Base-by-base conservation (phyloP, 2,329 filamentous ascomycete species). In the Botryosphaeria dothidea region DNA sequence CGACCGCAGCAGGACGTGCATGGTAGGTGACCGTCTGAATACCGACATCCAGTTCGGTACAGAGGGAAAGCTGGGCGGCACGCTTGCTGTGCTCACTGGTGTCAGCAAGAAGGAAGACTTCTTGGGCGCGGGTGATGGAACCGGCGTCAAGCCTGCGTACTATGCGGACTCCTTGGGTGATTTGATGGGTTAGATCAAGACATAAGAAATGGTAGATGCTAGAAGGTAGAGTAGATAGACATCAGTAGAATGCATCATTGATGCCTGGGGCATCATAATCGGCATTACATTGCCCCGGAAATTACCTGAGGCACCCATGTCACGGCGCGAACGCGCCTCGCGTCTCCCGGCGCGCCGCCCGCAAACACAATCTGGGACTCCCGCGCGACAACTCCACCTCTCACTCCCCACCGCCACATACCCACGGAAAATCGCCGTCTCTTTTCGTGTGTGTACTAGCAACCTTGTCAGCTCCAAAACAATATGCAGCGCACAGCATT, bases 41-140 rank as follows among this genome's bases (percentile, higher is more conserved):
- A 99, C 95, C 0, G 95, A 99, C 79, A 98, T 99, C 75, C 89
- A 91, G 76, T 99, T 99, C 76, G 95, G 95, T 3, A 86, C 97
- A 68, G 90, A 98, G 75, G 94, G 94, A 0, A 90, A 90, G 69
- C 84, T 99, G 29, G 95, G 95, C 19, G 95, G 95, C 0, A 98
- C 95, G 0, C 79, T 99, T 70, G 92, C 90, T 43, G 95, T 99
- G 4, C 81, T 97, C 77, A 97, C 93, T 0, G 95, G 95, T 17
- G 94, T 99, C 17, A 89, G 86, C 72, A 90, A 90, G 79, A 92
- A 94, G 79, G 90, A 90, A 63, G 91, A 97, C 66, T 92, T 93
- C 82, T 84, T 93, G 71, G 88, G 86, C 21, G 83, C 88, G 64
- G 87, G 86, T 31, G 83, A 88, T 64, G 87, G 86, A 31, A 88